Conservation (phyloP, 2,329 filamentous ascomycete genomes). For the Orbilia javanica region DNA sequence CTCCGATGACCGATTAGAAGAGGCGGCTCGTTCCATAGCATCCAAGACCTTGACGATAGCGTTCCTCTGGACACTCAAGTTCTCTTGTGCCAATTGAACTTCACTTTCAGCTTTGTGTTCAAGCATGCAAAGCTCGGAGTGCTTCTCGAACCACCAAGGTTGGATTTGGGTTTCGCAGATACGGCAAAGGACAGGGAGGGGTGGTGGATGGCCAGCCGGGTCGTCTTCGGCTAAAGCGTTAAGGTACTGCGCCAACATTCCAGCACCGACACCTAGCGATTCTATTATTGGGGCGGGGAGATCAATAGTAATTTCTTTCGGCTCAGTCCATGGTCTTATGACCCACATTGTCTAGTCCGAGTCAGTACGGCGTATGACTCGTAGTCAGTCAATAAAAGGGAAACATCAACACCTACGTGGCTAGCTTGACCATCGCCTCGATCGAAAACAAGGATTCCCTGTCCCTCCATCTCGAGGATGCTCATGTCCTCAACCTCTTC, state of each 20-base stretch:
- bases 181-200: slow-evolving; percentile 87
- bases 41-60: slow-evolving; percentile 95
- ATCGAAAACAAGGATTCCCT: slow-evolving; percentile 98
- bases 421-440: slow-evolving; percentile 85
- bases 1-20: slow-evolving; percentile 67
- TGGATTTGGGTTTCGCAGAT: slow-evolving; percentile 98
- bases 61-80: slow-evolving; percentile 89
- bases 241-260: slow-evolving; percentile 93
- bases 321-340: slow-evolving; percentile 89
- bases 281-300: slow-evolving; percentile 90
- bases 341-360: slow-evolving; percentile 93
- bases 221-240: slow-evolving; percentile 88
- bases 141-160: slow-evolving; percentile 99
- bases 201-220: slow-evolving; percentile 81
- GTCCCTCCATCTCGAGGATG: slow-evolving; percentile 86
- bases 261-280: slow-evolving; percentile 91
- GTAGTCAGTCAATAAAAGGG: slow-evolving; percentile 18
- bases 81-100: slow-evolving; percentile 94
- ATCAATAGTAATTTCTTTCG: slow-evolving; percentile 95
- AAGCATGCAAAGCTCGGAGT: slow-evolving; percentile 94
- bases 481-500: slow-evolving; percentile 67
- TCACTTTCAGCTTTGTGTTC: slow-evolving; percentile 98
- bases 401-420: slow-evolving; percentile 75
- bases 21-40: slow-evolving; percentile 83
- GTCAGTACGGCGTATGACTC: slow-evolving; percentile 10